phyloP scores from a whole-genome alignment of 257 asterid species.

The Paraleonurus japonicus region DNA sequence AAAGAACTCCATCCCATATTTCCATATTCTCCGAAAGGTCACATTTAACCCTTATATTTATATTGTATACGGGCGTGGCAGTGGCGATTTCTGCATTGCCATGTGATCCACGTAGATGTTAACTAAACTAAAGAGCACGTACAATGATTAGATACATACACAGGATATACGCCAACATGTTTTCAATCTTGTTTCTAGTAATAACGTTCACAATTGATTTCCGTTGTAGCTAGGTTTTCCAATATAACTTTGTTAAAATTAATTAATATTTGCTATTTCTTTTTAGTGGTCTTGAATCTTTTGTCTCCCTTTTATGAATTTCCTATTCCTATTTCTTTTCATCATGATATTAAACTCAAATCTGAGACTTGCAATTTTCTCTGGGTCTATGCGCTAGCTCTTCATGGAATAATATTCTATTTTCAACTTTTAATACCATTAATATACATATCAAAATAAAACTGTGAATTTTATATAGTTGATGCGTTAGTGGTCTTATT shows the following conservation, averaged over 20 bases:
- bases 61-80: neutral
- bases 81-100: neutral
- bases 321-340: neutral
- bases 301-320: neutral
- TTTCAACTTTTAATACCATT: too few species aligned
- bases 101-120: neutral
- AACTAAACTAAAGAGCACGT: neutral
- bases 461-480: neutral
- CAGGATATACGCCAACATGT: neutral
- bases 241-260: too few species aligned
- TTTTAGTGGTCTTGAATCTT: too few species aligned
- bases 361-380: too few species aligned
- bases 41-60: too few species aligned
- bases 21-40: too few species aligned
- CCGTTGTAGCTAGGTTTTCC: neutral
- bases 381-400: too few species aligned
- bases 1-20: too few species aligned
- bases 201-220: too few species aligned
- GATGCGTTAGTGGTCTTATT: neutral
- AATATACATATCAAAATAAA: too few species aligned
- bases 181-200: neutral
- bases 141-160: neutral
- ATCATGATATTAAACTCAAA: neutral
- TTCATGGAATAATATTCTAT: too few species aligned
- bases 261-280: too few species aligned